A percentile compares a stretch with the other conserved stretches of the same genome.
Evolutionary conservation across 768 basidiomycete species (phyloP).

Genomic region (Mrakia hoshinonis): DNA sequence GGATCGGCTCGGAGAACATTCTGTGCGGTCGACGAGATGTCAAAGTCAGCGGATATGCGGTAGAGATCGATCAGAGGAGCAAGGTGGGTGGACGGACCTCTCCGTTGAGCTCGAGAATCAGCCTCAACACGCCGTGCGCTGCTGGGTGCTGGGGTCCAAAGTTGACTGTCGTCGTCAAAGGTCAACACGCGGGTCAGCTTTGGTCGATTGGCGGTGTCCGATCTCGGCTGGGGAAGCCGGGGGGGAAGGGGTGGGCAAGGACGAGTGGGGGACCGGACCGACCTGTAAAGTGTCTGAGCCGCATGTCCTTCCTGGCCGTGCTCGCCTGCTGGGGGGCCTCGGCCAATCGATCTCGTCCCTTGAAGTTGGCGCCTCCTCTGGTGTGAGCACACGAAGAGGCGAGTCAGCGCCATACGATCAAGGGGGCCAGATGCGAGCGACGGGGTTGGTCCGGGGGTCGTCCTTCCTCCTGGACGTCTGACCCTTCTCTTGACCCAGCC

Average conservation of each 20-base stretch:
- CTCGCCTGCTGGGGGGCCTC: too few species aligned
- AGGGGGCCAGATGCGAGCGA: too few species aligned
- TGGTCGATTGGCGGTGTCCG: too few species aligned
- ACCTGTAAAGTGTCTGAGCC: conserved; percentile 92
- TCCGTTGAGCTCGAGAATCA: conserved; percentile 95
- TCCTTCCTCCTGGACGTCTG: too few species aligned
- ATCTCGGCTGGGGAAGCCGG: not conserved
- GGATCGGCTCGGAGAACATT: conserved; percentile 43
- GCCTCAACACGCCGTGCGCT: conserved; percentile 92
- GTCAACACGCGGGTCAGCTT: too few species aligned
- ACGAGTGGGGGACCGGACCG: conserved; percentile 30
- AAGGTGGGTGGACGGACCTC: conserved; percentile 59
- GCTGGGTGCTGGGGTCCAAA: conserved; percentile 98
- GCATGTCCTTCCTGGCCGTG: conserved; percentile 53
- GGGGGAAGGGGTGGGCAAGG: not conserved
- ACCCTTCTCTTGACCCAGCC: too few species aligned
- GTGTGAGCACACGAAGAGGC: too few species aligned
- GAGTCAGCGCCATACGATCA: too few species aligned
- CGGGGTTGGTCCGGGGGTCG: too few species aligned
- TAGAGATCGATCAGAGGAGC: not conserved
- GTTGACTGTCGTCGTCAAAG: conserved; percentile 55
- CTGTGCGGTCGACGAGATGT: conserved; percentile 26
- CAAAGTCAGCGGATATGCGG: not conserved
- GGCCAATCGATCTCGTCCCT: too few species aligned
- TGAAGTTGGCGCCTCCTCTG: too few species aligned